Conservation (phyloP, 441 rosid genomes). For the Brassica balearica region DNA sequence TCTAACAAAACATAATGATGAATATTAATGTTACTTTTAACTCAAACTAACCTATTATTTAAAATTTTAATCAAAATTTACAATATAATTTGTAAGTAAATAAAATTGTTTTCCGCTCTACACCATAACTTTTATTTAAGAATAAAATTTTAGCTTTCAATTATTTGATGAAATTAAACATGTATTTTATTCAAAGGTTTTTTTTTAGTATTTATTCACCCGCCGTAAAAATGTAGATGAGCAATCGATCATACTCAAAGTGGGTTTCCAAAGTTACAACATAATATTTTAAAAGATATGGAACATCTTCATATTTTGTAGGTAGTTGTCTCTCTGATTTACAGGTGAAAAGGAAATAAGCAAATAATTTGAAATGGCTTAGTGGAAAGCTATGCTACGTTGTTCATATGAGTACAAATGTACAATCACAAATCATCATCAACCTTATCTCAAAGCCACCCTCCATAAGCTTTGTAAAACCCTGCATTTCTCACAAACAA, state of each 20-base stretch:
- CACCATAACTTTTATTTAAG: too few relatives aligned
- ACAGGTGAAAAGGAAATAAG: conserved; percentile 53
- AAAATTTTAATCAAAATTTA: too few relatives aligned
- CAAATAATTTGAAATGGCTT: conserved; percentile 53
- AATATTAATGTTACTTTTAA: too few relatives aligned
- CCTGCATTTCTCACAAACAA: background rate
- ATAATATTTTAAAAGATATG: background rate
- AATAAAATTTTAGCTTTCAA: too few relatives aligned
- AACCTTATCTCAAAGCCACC: conserved; percentile 62
- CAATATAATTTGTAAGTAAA: too few relatives aligned
- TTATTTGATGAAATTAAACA: too few relatives aligned
- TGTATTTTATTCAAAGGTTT: too few relatives aligned
- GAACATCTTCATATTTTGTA: background rate
- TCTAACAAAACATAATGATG: too few relatives aligned
- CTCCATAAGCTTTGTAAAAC: conserved; percentile 55
- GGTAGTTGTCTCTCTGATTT: too few relatives aligned
- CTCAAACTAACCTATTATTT: too few relatives aligned
- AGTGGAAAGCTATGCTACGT: conserved; percentile 58
- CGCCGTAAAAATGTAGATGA: conserved; percentile 37
- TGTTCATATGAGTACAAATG: conserved; percentile 59
- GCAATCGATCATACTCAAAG: conserved; percentile 63
- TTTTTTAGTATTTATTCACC: too few relatives aligned
- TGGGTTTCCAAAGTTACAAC: conserved; percentile 52
- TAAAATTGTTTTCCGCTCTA: too few relatives aligned
- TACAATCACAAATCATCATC: conserved; percentile 51